A percentile compares a stretch with the other conserved stretches of the same genome.
These are phyloP conservation scores for Pseudogymnoascus sp. DNA, from an alignment of 2,329 filamentous ascomycete genomes.

Conservation along the genomic window DNA sequence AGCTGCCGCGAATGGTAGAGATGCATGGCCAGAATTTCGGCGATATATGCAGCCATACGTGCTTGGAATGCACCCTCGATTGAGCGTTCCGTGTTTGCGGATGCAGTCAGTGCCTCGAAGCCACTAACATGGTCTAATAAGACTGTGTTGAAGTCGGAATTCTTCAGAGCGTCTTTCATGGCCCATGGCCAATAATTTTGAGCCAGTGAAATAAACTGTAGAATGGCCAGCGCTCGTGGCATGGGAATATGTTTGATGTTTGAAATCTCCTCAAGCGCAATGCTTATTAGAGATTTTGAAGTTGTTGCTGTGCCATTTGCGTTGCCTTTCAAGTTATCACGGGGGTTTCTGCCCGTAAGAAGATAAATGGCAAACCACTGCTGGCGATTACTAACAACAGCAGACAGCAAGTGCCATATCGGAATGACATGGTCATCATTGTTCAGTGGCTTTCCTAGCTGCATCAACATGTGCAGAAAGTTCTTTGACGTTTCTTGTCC, in stretches of 20 bases:
- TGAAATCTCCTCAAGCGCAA: slow-evolving; percentile 64
- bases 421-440: slow-evolving; percentile 56
- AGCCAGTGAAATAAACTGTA: slow-evolving; percentile 80
- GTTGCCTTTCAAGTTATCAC: slow-evolving; percentile 58
- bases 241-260: slow-evolving; percentile 56
- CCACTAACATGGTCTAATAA: slow-evolving; percentile 62
- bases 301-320: slow-evolving; percentile 38
- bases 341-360: slow-evolving; percentile 78
- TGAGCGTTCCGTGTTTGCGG: slow-evolving; percentile 43
- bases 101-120: slow-evolving; percentile 45
- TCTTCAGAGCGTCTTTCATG: slow-evolving; percentile 68
- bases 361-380: slow-evolving; percentile 95
- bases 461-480: slow-evolving; percentile 71
- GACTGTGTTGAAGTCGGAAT: slow-evolving; percentile 63
- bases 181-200: slow-evolving; percentile 97
- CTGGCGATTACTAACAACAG: slow-evolving; percentile 80
- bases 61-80: slow-evolving; percentile 49
- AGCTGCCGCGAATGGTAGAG: slow-evolving; percentile 77
- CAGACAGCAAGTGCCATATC: slow-evolving; percentile 80
- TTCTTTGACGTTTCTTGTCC: slow-evolving; percentile 75
- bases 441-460: slow-evolving; percentile 67
- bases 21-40: slow-evolving; percentile 85
- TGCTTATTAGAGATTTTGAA: slow-evolving; percentile 59
- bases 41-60: slow-evolving; percentile 70
- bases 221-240: slow-evolving; percentile 62